Evolutionary conservation across 2,329 filamentous ascomycete species (phyloP).

Genomic region (Colletotrichum melonis): DNA sequence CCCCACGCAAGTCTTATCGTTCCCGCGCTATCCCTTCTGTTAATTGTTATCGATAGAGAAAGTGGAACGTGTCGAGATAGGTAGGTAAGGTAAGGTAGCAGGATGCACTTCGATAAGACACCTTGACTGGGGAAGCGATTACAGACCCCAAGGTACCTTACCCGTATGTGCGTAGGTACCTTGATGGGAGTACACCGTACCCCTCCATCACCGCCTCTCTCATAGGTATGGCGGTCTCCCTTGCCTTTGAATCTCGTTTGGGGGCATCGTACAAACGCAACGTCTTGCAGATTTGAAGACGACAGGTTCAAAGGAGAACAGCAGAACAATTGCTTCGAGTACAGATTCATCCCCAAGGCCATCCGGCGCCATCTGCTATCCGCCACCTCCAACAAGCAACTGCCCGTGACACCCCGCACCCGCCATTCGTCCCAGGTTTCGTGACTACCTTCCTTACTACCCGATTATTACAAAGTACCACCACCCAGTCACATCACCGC

Average conservation of each 20-base stretch:
- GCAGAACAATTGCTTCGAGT: background rate
- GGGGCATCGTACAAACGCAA: background rate
- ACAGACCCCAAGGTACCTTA: background rate
- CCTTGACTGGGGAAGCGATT: conserved; percentile 17
- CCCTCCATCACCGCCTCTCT: background rate
- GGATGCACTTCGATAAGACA: conserved; percentile 25
- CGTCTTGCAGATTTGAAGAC: background rate
- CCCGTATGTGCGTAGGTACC: too few species aligned
- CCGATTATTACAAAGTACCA: too few species aligned
- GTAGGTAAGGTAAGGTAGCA: background rate
- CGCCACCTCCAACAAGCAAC: background rate
- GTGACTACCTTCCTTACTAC: conserved; percentile 5
- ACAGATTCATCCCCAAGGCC: background rate
- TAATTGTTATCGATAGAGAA: conserved; percentile 7
- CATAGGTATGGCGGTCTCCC: background rate
- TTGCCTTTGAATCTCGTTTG: background rate
- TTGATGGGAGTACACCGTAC: background rate
- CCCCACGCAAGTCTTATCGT: background rate
- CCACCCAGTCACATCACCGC: background rate
- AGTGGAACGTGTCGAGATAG: conserved; percentile 7
- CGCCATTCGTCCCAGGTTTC: conserved; percentile 5
- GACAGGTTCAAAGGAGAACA: background rate
- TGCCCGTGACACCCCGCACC: conserved; percentile 12
- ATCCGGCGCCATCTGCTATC: conserved; percentile 7
- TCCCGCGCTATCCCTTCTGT: background rate